Percentiles rank a stretch among this genome's conserved stretches.
These are phyloP conservation scores for Talaromyces islandicus DNA, from an alignment of 2,329 filamentous ascomycete species.

Conservation along the genomic window DNA sequence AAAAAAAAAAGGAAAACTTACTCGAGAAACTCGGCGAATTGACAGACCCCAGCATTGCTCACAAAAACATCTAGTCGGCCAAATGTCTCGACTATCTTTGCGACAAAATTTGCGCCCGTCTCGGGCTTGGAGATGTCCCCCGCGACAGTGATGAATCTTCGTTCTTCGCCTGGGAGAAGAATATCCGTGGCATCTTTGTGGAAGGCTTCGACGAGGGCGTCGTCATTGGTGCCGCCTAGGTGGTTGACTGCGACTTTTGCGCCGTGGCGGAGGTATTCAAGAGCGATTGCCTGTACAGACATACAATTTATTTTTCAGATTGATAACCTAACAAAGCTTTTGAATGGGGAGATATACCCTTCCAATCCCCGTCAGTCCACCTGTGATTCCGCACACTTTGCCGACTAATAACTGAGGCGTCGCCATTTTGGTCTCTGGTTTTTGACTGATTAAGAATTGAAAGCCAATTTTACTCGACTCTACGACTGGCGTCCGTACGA, in stretches of 20 bases:
- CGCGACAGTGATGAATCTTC: slow-evolving; percentile 38
- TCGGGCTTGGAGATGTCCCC: slow-evolving; percentile 73
- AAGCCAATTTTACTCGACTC: not conserved
- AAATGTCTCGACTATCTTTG: slow-evolving; percentile 52
- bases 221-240: slow-evolving; percentile 45
- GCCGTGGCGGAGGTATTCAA: slow-evolving; percentile 72
- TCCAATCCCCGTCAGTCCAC: slow-evolving; percentile 80
- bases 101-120: slow-evolving; percentile 64
- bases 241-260: slow-evolving; percentile 77
- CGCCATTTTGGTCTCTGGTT: slow-evolving; percentile 18
- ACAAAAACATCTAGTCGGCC: slow-evolving; percentile 69
- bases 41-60: slow-evolving; percentile 81
- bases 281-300: slow-evolving; percentile 61
- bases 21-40: slow-evolving; percentile 81
- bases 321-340: too few relatives aligned
- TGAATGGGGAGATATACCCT: slow-evolving; percentile 40
- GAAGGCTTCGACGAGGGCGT: slow-evolving; percentile 23
- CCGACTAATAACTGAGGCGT: slow-evolving; percentile 53
- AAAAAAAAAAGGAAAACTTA: too few relatives aligned
- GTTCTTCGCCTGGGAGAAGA: not conserved
- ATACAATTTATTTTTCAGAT: not conserved
- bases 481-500: not conserved
- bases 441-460: not conserved
- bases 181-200: slow-evolving; percentile 35
- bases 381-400: slow-evolving; percentile 82